These are phyloP conservation scores for Carex myosuroides DNA, from an alignment of 176 grass and related monocot genomes.

Conservation along the genomic window DNA sequence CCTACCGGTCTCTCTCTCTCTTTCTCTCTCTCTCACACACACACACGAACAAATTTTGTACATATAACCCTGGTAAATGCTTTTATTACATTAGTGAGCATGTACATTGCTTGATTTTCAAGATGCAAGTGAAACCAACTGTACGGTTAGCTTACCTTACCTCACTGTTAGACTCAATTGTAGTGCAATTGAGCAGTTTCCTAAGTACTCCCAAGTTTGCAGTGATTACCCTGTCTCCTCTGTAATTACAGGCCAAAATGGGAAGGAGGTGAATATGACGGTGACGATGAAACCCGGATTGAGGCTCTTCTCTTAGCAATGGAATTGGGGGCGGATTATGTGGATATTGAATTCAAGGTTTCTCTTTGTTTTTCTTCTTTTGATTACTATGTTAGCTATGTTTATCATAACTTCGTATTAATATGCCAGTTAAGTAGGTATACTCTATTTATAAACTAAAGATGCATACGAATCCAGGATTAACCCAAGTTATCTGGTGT, in stretches of 20 bases:
- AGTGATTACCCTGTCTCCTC: neutral
- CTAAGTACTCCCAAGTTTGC: neutral
- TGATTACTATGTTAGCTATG: neutral
- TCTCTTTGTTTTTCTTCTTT: neutral
- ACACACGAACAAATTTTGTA: neutral
- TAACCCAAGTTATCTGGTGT: neutral
- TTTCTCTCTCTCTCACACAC: no score
- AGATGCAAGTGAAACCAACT: neutral
- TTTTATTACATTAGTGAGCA: neutral
- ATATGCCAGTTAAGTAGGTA: neutral
- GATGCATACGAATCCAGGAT: neutral
- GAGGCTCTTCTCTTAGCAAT: slow-evolving; percentile 65
- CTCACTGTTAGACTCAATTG: neutral
- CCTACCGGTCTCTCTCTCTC: slow-evolving; percentile 55
- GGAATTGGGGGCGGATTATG: slow-evolving; percentile 86
- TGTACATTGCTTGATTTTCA: neutral
- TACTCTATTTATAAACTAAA: neutral
- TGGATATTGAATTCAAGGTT: slow-evolving; percentile 96
- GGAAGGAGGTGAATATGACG: slow-evolving; percentile 93
- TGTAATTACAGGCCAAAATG: slow-evolving; percentile 63
- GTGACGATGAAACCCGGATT: slow-evolving; percentile 57
- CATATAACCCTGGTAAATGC: neutral
- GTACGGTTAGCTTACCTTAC: neutral
- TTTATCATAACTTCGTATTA: neutral
- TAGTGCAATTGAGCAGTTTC: neutral